Evolutionary conservation across 345 rosid genomes (phyloP).

Genomic region (Dimocarpus longan): DNA sequence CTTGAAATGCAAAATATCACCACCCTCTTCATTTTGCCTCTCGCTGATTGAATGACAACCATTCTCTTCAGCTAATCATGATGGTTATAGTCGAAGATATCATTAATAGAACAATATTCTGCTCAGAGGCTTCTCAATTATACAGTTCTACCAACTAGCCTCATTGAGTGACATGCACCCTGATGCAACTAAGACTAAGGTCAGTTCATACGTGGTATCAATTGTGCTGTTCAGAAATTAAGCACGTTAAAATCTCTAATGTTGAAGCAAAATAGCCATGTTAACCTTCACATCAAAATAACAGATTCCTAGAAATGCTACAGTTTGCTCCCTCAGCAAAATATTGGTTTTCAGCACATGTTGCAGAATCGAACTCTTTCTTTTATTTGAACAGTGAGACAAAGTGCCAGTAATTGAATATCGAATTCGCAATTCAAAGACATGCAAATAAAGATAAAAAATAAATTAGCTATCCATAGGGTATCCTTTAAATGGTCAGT

Average conservation of each 20-base stretch:
- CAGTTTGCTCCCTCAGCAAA: not conserved
- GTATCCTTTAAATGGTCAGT: not conserved
- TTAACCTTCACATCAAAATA: not conserved
- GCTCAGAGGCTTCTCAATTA: not conserved
- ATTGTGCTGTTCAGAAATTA: not conserved
- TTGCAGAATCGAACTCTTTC: conserved; percentile 10
- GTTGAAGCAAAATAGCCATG: not conserved
- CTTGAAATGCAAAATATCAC: not conserved
- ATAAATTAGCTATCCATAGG: conserved; percentile 8
- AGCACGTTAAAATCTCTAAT: not conserved
- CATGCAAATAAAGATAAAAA: not conserved
- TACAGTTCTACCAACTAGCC: not conserved
- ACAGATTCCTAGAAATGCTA: not conserved
- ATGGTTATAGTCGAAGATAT: not conserved
- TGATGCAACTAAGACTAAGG: not conserved
- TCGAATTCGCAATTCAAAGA: conserved; percentile 12
- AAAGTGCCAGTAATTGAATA: conserved; percentile 19
- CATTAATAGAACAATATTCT: not conserved
- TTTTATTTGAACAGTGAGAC: not conserved
- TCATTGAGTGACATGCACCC: not conserved
- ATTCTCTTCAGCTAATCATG: not conserved
- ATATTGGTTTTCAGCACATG: not conserved
- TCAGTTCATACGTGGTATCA: not conserved
- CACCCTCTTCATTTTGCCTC: not conserved
- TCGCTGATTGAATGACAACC: not conserved